Evolutionary conservation across 2,329 filamentous ascomycete genomes (phyloP).

Genomic region (Botrytis pseudocinerea): DNA sequence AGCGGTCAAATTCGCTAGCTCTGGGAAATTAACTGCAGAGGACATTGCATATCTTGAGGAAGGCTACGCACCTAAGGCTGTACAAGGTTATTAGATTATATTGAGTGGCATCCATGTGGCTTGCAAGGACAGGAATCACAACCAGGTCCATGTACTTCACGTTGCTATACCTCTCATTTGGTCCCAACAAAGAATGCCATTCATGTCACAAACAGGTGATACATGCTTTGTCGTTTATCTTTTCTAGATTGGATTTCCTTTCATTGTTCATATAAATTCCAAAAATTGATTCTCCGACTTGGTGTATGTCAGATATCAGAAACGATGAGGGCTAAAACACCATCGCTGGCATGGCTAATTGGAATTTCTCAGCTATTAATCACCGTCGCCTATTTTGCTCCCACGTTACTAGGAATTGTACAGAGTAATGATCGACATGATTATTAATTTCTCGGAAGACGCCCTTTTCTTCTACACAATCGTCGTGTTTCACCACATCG

Average conservation of each 20-base stretch:
- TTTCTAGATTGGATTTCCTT: background rate
- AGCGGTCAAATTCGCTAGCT: slow-evolving; percentile 42
- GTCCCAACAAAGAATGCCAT: background rate
- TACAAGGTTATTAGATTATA: slow-evolving; percentile 28
- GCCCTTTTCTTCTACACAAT: background rate
- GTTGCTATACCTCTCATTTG: background rate
- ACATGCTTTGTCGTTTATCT: slow-evolving; percentile 6
- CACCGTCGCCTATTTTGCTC: background rate
- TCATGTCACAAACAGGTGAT: slow-evolving; percentile 12
- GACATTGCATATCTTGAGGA: slow-evolving; percentile 57
- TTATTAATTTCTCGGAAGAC: background rate
- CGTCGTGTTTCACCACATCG: slow-evolving; percentile 2
- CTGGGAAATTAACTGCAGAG: slow-evolving; percentile 51
- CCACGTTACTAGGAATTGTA: background rate
- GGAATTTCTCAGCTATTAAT: background rate
- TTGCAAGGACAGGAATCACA: slow-evolving; percentile 11
- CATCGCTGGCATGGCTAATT: background rate
- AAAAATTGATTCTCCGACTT: background rate
- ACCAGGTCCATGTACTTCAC: slow-evolving; percentile 6
- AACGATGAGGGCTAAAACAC: background rate
- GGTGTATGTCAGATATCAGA: background rate
- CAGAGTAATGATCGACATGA: background rate
- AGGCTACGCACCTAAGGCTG: slow-evolving; percentile 48
- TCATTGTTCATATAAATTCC: background rate
- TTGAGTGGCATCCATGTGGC: slow-evolving; percentile 21